Percentiles rank a stretch among this genome's conserved stretches.
These are phyloP conservation scores for Backusella circina DNA, from an alignment of 192 early-diverging fungal genomes.

Conservation along the genomic window DNA sequence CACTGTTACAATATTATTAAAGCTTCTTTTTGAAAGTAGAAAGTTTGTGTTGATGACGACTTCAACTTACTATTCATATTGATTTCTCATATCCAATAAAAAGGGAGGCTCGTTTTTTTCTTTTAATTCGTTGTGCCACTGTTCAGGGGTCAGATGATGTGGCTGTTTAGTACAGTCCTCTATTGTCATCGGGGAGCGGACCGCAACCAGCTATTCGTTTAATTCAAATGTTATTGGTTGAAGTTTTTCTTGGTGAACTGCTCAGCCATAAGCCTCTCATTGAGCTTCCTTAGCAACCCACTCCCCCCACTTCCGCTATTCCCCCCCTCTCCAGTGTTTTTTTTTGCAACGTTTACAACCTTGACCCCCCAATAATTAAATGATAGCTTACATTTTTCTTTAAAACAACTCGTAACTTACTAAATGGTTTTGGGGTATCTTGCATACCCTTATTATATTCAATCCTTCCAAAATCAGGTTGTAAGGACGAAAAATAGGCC, in stretches of 20 bases:
- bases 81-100: constrained; percentile 76
- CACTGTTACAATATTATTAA: constrained; percentile 25
- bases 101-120: constrained; percentile 33
- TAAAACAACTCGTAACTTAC: constrained; percentile 59
- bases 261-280: not conserved
- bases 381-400: constrained; percentile 41
- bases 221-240: not conserved
- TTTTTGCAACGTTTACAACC: not conserved
- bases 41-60: not conserved
- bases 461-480: constrained; percentile 25
- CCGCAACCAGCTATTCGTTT: constrained; percentile 40
- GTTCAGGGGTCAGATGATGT: constrained; percentile 54
- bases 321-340: not conserved
- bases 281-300: not conserved
- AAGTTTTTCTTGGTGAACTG: not conserved
- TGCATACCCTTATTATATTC: constrained; percentile 25
- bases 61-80: constrained; percentile 59
- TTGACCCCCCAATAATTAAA: not conserved
- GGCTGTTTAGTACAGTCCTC: constrained; percentile 57
- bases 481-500: constrained; percentile 41
- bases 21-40: not conserved
- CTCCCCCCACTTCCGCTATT: not conserved
- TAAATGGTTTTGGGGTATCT: constrained; percentile 50
- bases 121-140: constrained; percentile 59
- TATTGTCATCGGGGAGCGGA: constrained; percentile 26